A percentile compares a stretch with the other conserved stretches of the same genome.
Evolutionary conservation across 169 alveolate species (phyloP).

Genomic region (Plasmodium blacklocki): DNA sequence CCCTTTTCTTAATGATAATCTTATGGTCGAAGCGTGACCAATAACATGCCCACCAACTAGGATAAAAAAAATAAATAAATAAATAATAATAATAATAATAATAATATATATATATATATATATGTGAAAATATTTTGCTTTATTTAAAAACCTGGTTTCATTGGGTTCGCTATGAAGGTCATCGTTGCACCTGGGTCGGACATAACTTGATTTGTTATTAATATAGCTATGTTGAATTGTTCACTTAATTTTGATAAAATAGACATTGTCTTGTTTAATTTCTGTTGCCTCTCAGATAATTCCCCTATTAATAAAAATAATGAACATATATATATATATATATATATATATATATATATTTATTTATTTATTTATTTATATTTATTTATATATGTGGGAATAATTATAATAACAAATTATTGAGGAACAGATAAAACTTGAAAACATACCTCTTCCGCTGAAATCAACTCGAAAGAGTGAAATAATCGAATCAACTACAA

Average conservation of each 20-base stretch:
- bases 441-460: constrained; percentile 89
- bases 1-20: constrained; percentile 96
- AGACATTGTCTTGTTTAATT: constrained; percentile 91
- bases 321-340: neutral
- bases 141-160: constrained; percentile 88
- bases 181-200: constrained; percentile 94
- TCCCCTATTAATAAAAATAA: constrained; percentile 85
- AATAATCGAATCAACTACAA: constrained; percentile 95
- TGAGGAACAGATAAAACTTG: too few species aligned
- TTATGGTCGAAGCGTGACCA: constrained; percentile 98
- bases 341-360: neutral
- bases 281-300: constrained; percentile 97
- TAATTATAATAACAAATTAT: too few species aligned
- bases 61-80: neutral
- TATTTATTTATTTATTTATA: neutral
- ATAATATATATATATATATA: constrained; percentile 1
- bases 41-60: constrained; percentile 98
- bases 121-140: neutral
- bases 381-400: neutral
- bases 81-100: too few species aligned
- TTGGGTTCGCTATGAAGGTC: constrained; percentile 92
- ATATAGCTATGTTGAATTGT: constrained; percentile 96
- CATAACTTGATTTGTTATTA: constrained; percentile 97
- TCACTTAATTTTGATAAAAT: constrained; percentile 93
- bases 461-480: constrained; percentile 92